These are phyloP conservation scores for Plasmodium fragile DNA, from an alignment of 169 alveolate species.

Conservation along the genomic window DNA sequence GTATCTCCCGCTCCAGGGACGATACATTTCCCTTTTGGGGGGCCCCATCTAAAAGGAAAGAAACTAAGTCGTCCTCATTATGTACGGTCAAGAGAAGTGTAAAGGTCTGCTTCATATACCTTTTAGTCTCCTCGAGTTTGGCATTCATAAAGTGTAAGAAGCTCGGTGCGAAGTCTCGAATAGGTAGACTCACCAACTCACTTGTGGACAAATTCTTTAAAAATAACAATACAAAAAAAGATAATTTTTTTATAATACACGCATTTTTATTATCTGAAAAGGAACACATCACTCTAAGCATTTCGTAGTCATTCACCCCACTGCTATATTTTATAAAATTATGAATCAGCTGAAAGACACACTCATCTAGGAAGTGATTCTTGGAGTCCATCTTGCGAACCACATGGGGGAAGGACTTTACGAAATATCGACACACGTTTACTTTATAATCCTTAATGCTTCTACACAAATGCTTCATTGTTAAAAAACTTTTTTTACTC, in stretches of 20 bases:
- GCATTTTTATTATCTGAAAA: conserved; percentile 47
- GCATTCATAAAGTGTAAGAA: conserved; percentile 66
- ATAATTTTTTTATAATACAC: conserved; percentile 24
- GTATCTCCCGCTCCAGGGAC: conserved; percentile 32
- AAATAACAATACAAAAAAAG: conserved; percentile 55
- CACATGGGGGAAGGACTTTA: conserved; percentile 24
- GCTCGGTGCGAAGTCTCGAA: conserved; percentile 39
- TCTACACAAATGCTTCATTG: conserved; percentile 55
- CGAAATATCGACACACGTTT: conserved; percentile 27
- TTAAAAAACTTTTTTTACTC: conserved; percentile 54
- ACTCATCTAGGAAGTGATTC: conserved; percentile 42
- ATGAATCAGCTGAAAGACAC: conserved; percentile 36
- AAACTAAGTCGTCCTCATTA: conserved; percentile 10
- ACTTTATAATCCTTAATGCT: conserved; percentile 10
- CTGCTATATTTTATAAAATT: conserved; percentile 42
- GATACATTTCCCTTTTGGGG: conserved; percentile 1
- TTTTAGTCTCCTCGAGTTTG: conserved; percentile 56
- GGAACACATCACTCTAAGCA: conserved; percentile 56
- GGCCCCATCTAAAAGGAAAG: conserved; percentile 3
- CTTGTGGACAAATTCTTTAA: conserved; percentile 46
- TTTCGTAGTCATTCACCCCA: conserved; percentile 40
- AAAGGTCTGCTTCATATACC: conserved; percentile 32
- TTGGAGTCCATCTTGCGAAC: conserved; percentile 42
- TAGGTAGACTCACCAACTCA: conserved; percentile 8
- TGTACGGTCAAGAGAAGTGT: conserved; percentile 16